Evolutionary conservation across 768 basidiomycete species (phyloP), one percentile per base, ranked within the genome.

Genomic region (Macrolepiota dolichaula): DNA sequence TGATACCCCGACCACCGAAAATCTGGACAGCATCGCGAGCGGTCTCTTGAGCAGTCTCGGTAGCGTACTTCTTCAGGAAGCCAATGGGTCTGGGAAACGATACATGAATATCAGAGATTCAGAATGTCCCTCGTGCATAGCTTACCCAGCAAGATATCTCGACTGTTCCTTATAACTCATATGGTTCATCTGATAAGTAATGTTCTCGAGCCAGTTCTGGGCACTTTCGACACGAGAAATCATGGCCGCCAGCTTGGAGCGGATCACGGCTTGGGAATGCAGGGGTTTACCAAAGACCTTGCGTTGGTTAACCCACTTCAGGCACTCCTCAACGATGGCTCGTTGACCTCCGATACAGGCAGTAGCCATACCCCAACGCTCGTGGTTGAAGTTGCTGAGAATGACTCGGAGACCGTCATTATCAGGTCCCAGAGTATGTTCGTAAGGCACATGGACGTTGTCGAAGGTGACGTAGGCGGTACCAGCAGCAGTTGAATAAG

Each of bases 271-370:
- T 69, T 94, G 91, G 2, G 89, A 84, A 63, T 84, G 83, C 46
- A 96, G 76, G 2, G 89, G 92, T 73, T 91, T 95, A 54, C 95
- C 96, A 67, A 96, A 96, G 9, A 93, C 95, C 68, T 92, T 89
- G 37, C 92, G 83, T 69, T 94, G 89, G 61, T 79, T 82, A 0
- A 84, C 81, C 92, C 92, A 80, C 84, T 89, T 91, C 65, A 92
- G 67, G 66, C 88, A 91, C 67, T 92, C 89, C 72, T 92, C 90
- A 38, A 90, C 83, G 54, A 90, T 80, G 24, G 74, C 52, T 19
- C 92, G 80, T 64, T 89, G 88, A 24, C 76, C 71, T 40, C 82
- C 77, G 19, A 85, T 77, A 55, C 77, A 81, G n/a, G 77, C 73
- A 54, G 83, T 81, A 65, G 79, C 81, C 85, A 90, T 89, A 37